Percentiles rank a stretch among this genome's conserved stretches.
phyloP scores from a whole-genome alignment of 2,329 filamentous ascomycete genomes.

The Aspergillus latus region DNA sequence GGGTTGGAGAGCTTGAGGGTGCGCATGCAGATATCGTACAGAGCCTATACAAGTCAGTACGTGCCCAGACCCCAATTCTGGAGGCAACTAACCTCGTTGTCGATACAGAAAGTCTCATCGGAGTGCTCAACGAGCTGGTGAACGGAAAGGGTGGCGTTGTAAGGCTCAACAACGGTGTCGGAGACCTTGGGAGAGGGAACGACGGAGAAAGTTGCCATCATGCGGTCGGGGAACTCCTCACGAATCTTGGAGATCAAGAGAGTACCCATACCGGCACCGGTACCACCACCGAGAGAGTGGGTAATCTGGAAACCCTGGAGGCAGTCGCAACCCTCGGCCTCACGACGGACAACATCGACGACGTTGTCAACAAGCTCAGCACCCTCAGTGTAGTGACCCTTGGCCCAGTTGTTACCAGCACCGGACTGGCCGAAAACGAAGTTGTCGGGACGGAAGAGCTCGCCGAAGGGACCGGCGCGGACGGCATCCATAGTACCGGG shows the following conservation, averaged over 20 bases:
- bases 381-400: constrained; percentile 99
- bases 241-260: constrained; percentile 99
- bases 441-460: constrained; percentile 99
- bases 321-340: constrained; percentile 98
- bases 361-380: constrained; percentile 98
- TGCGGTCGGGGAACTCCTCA: constrained; percentile 99
- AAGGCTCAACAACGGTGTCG: constrained; percentile 98
- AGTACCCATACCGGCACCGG: constrained; percentile 99
- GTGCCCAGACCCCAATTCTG: not conserved
- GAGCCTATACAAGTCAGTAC: constrained; percentile 55
- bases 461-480: constrained; percentile 94
- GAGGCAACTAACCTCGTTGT: constrained; percentile 73
- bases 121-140: constrained; percentile 99
- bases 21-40: constrained; percentile 99
- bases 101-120: constrained; percentile 99
- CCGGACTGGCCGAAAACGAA: constrained; percentile 99
- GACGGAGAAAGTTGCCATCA: constrained; percentile 99
- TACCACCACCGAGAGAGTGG: constrained; percentile 99
- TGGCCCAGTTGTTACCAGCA: constrained; percentile 99
- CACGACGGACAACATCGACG: constrained; percentile 95
- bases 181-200: constrained; percentile 99
- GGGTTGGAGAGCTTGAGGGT: constrained; percentile 98
- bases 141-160: constrained; percentile 98
- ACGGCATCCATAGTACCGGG: constrained; percentile 99
- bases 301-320: constrained; percentile 99